phyloP scores from a whole-genome alignment of 2,329 filamentous ascomycete genomes.

The Fusarium sp. region DNA sequence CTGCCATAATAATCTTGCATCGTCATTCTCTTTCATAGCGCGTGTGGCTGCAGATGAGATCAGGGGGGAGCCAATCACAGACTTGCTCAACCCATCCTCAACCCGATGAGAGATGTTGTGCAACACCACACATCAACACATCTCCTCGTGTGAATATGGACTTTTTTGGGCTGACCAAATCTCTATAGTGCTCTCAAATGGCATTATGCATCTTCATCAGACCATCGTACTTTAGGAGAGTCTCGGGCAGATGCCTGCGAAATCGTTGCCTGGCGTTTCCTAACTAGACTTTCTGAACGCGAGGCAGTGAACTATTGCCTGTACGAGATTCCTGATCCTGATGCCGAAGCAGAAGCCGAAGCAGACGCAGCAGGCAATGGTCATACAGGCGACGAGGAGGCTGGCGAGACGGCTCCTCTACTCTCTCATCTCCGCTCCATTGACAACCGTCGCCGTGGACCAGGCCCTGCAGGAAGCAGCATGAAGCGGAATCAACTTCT shows the following conservation, averaged over 20 bases:
- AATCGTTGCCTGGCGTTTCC: constrained; percentile 85
- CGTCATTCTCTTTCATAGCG: neutral
- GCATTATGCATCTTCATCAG: constrained; percentile 76
- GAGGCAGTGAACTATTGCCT: constrained; percentile 83
- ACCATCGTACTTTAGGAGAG: constrained; percentile 76
- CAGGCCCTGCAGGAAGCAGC: constrained; percentile 57
- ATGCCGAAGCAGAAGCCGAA: constrained; percentile 42
- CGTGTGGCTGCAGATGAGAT: constrained; percentile 31
- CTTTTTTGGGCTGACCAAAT: constrained; percentile 27
- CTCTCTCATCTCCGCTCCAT: constrained; percentile 56
- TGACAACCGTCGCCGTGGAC: constrained; percentile 38
- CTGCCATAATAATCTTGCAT: neutral
- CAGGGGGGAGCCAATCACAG: constrained; percentile 35
- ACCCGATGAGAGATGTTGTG: constrained; percentile 21
- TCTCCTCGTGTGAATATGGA: neutral
- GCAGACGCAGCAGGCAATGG: constrained; percentile 32
- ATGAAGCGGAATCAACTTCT: constrained; percentile 65
- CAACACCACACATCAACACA: constrained; percentile 7
- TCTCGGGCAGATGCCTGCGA: constrained; percentile 82
- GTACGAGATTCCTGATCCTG: constrained; percentile 74
- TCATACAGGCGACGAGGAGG: constrained; percentile 57
- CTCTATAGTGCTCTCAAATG: constrained; percentile 76
- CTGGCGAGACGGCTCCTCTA: constrained; percentile 65
- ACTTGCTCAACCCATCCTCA: constrained; percentile 13
- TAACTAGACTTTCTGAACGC: constrained; percentile 78